These are phyloP conservation scores for Apiotrichum akiyoshidainum DNA, from an alignment of 1,284 basidiomycete species.

Conservation along the genomic window DNA sequence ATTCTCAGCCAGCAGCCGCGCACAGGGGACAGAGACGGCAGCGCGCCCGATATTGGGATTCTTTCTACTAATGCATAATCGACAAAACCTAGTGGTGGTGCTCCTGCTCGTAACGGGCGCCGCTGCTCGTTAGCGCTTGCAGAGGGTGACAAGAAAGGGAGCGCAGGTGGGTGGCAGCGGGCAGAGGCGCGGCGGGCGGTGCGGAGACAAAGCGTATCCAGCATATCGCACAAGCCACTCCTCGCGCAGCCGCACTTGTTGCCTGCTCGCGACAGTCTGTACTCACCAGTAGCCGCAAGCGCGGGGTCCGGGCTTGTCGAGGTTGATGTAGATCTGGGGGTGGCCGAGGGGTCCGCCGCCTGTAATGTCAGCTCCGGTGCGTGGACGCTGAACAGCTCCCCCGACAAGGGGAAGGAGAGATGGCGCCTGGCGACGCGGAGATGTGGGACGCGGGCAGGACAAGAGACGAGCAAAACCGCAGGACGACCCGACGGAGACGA, in stretches of 20 bases:
- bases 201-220: not conserved
- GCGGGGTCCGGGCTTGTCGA: constrained; percentile 74
- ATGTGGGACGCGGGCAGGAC: too few species aligned
- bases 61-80: constrained; percentile 13
- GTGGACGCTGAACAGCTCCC: too few species aligned
- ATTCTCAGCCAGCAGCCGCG: not conserved
- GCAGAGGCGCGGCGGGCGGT: not conserved
- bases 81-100: constrained; percentile 50
- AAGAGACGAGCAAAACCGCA: too few species aligned
- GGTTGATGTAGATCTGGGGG: constrained; percentile 93
- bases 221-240: too few species aligned
- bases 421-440: too few species aligned
- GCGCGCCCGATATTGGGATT: not conserved
- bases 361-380: constrained; percentile 44
- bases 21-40: not conserved
- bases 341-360: constrained; percentile 95
- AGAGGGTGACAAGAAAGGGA: constrained; percentile 1
- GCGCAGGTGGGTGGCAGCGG: not conserved
- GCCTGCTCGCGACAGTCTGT: constrained; percentile 5
- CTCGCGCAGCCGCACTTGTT: too few species aligned
- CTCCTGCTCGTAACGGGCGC: constrained; percentile 72
- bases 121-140: constrained; percentile 55
- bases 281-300: constrained; percentile 70
- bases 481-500: too few species aligned
- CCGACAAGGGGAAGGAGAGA: too few species aligned